A percentile compares a stretch with the other conserved stretches of the same genome.
phyloP scores from a whole-genome alignment of 1,284 basidiomycete genomes.

The Jaminaea rosea region DNA sequence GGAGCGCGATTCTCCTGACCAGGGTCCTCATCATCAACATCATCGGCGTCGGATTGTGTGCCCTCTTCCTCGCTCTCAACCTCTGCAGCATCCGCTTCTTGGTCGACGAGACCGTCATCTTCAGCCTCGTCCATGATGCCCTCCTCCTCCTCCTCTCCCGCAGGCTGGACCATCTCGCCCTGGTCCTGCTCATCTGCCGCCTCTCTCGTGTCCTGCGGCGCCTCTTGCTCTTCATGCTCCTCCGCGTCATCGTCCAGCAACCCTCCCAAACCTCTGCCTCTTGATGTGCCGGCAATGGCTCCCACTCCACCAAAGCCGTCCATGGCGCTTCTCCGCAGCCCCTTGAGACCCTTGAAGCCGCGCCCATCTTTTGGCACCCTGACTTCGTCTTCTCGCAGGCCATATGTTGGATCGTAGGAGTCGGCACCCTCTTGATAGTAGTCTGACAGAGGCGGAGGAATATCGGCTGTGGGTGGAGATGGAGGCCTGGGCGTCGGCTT shows the following conservation, averaged over 20 bases:
- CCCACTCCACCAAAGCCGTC: slow-evolving; percentile 7
- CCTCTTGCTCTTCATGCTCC: slow-evolving; percentile 1
- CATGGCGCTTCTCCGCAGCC: slow-evolving; percentile 50
- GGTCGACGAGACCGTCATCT: slow-evolving; percentile 15
- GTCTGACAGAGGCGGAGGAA: slow-evolving; percentile 7
- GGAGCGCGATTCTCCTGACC: slow-evolving; percentile 5
- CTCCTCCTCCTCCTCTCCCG: slow-evolving; percentile 50
- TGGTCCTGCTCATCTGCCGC: slow-evolving; percentile 8
- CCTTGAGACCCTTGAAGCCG: slow-evolving; percentile 62
- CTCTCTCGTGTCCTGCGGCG: not conserved
- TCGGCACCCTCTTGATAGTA: slow-evolving; percentile 56
- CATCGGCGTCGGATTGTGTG: too few relatives aligned
- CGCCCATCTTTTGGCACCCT: slow-evolving; percentile 65
- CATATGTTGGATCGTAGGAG: slow-evolving; percentile 90
- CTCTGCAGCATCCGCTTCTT: slow-evolving; percentile 10
- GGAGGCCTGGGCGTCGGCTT: not conserved
- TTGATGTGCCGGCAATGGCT: not conserved
- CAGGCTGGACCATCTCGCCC: slow-evolving; percentile 44
- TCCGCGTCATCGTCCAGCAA: not conserved
- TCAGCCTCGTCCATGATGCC: slow-evolving; percentile 54
- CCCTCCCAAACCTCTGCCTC: not conserved
- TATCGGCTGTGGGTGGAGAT: not conserved
- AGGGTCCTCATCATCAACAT: slow-evolving; percentile 16
- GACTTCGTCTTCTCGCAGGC: slow-evolving; percentile 60
- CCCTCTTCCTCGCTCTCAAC: slow-evolving; percentile 9